phyloP scores from a whole-genome alignment of 2,329 filamentous ascomycete species.

The Colletotrichum sp. region DNA sequence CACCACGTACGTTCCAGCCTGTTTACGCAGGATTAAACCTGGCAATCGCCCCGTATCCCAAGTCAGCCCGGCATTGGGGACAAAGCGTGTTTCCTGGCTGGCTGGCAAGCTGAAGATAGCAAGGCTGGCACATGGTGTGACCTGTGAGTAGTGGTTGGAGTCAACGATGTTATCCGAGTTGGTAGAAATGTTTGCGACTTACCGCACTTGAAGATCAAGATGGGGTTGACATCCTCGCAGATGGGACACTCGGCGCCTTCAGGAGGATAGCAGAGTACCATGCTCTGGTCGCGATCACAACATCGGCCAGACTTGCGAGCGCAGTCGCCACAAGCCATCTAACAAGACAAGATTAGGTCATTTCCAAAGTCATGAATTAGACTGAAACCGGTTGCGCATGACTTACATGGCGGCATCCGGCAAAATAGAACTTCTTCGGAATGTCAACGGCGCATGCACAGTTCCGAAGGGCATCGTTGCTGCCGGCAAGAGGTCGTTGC shows the following conservation, averaged over 20 bases:
- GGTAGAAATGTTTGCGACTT: background rate
- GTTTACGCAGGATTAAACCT: background rate
- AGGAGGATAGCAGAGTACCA: background rate
- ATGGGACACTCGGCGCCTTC: background rate
- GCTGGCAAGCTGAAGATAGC: background rate
- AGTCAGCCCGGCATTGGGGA: background rate
- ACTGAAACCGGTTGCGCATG: too few relatives aligned
- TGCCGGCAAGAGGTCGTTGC: background rate
- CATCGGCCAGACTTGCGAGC: background rate
- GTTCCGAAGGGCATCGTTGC: background rate
- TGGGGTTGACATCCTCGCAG: background rate
- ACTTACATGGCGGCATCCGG: background rate
- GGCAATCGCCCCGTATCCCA: background rate
- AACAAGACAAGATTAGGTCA: background rate
- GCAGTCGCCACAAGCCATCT: background rate
- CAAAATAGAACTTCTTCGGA: background rate
- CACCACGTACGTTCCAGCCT: background rate
- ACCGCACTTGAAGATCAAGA: background rate
- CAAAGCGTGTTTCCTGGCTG: background rate
- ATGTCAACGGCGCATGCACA: background rate
- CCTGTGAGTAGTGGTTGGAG: background rate
- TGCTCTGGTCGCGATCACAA: background rate
- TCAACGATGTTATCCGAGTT: background rate
- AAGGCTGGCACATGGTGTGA: background rate
- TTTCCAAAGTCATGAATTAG: background rate